Conservation (phyloP, 2,329 filamentous ascomycete genomes). For the Calonectria pseudoreteaudii region DNA sequence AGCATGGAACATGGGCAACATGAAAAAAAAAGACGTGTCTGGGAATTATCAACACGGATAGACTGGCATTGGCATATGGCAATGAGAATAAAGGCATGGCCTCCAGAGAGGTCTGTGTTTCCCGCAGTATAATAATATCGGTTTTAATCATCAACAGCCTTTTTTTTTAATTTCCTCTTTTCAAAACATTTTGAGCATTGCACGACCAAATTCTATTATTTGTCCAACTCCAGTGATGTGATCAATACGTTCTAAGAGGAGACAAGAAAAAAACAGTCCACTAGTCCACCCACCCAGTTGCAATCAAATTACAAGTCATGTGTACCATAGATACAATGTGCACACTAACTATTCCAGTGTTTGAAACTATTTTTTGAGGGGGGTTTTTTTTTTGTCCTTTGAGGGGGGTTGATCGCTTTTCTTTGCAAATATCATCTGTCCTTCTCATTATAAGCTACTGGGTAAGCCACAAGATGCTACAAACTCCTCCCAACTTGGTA, state of each 20-base stretch:
- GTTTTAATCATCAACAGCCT: not conserved
- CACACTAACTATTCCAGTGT: conserved; percentile 17
- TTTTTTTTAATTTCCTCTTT: not conserved
- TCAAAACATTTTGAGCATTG: not conserved
- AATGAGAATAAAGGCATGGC: conserved; percentile 21
- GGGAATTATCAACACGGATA: conserved; percentile 26
- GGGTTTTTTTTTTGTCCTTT: not conserved
- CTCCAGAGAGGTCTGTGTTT: conserved; percentile 23
- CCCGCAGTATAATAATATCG: conserved; percentile 14
- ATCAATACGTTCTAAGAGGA: conserved; percentile 18
- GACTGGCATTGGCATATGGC: conserved; percentile 31
- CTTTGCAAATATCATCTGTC: not conserved
- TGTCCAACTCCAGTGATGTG: conserved; percentile 6
- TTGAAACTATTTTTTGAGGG: not conserved
- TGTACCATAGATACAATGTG: not conserved
- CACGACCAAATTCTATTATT: not conserved
- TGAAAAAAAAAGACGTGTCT: conserved; percentile 11
- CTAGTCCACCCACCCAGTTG: not conserved
- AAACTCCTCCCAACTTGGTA: not conserved
- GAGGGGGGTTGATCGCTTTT: not conserved
- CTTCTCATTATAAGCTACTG: conserved; percentile 17
- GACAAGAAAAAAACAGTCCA: not conserved
- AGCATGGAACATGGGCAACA: conserved; percentile 15
- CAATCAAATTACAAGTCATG: not conserved
- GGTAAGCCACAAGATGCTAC: conserved; percentile 16